A percentile compares a stretch with the other conserved stretches of the same genome.
Conservation (phyloP, 139 green algal genomes). For the Picochlorum sp. region DNA sequence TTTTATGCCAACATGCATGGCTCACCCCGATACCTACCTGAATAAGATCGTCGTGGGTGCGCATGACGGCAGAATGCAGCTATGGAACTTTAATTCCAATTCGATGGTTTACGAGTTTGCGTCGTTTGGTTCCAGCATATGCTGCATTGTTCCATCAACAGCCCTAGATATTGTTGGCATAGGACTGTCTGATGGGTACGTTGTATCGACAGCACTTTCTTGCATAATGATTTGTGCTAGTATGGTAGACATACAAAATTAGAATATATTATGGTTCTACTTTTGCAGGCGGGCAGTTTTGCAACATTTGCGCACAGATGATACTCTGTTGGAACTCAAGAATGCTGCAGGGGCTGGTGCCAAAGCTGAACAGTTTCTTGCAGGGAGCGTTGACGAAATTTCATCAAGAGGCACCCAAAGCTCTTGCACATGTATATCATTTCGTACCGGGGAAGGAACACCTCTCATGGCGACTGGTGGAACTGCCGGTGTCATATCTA, state of each 20-base stretch:
- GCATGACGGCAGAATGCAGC: constrained; percentile 60
- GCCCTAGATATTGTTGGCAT: constrained; percentile 88
- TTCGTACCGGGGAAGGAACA: constrained; percentile 44
- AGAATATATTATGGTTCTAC: too few relatives aligned
- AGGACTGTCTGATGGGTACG: constrained; percentile 73
- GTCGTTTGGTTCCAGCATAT: constrained; percentile 40
- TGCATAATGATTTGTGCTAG: background rate
- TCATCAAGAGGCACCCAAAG: constrained; percentile 9
- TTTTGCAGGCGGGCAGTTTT: constrained; percentile 53
- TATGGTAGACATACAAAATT: background rate
- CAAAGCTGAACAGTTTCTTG: constrained; percentile 5
- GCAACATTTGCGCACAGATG: constrained; percentile 71
- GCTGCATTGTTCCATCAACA: constrained; percentile 57
- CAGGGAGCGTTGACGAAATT: background rate
- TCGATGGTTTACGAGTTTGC: constrained; percentile 65
- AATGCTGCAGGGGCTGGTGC: constrained; percentile 62
- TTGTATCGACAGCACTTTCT: background rate
- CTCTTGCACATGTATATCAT: constrained; percentile 38
- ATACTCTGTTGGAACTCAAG: constrained; percentile 34
- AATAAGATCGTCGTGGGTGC: constrained; percentile 88
- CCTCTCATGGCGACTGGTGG: constrained; percentile 68
- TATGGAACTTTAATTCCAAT: constrained; percentile 79
- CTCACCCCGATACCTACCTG: constrained; percentile 93
- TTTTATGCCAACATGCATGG: constrained; percentile 74
- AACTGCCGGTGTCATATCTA: constrained; percentile 57